Conservation (phyloP, 257 asterid genomes). For the Salvia hispanica region DNA sequence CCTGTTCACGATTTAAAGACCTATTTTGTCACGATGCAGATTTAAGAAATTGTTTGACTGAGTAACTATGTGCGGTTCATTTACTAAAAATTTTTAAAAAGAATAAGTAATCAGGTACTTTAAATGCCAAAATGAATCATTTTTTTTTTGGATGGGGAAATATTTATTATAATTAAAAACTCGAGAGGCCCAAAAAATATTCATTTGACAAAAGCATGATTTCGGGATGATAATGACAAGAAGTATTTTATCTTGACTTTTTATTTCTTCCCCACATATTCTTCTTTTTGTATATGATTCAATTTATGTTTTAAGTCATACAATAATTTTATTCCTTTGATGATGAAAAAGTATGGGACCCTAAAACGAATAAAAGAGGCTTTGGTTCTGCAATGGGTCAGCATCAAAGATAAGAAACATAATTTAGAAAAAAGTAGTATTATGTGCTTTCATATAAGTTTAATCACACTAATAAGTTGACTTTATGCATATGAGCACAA, state of each 20-base stretch:
- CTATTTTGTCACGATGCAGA: too few species aligned
- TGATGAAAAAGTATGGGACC: conserved; percentile 9
- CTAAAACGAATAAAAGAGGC: conserved; percentile 22
- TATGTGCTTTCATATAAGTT: not conserved
- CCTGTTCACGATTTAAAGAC: not conserved
- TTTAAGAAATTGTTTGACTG: too few species aligned
- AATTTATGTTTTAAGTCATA: conserved; percentile 28
- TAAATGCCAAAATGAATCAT: too few species aligned
- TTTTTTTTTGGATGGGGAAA: too few species aligned
- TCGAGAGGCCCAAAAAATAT: conserved; percentile 7
- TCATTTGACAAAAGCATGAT: conserved; percentile 36
- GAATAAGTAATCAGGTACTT: too few species aligned
- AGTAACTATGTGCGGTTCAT: too few species aligned
- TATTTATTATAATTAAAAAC: too few species aligned
- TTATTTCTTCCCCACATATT: not conserved
- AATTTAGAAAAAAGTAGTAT: not conserved
- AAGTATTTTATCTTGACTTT: conserved; percentile 38
- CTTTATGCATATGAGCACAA: not conserved
- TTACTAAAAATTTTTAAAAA: too few species aligned
- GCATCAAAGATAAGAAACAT: conserved; percentile 19
- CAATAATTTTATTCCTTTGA: conserved; percentile 17
- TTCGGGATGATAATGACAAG: conserved; percentile 32
- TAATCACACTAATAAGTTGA: conserved; percentile 12
- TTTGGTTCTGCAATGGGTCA: conserved; percentile 31
- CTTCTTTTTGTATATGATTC: not conserved